phyloP scores from a whole-genome alignment of 169 alveolate species.

The Plasmodium sp. region DNA sequence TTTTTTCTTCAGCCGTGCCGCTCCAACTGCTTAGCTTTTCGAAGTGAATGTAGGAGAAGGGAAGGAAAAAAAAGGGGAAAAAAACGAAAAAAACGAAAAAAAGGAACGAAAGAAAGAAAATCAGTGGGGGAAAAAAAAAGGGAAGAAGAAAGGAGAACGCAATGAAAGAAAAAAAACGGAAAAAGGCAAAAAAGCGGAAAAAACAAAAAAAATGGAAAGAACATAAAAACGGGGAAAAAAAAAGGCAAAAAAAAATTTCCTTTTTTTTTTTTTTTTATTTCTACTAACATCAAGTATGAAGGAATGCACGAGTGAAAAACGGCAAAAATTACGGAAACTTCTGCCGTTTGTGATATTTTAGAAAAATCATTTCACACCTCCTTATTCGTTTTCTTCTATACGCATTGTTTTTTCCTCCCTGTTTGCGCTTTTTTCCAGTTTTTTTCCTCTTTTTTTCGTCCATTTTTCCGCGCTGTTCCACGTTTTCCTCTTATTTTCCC shows the following conservation, averaged over 20 bases:
- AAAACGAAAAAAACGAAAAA: not conserved
- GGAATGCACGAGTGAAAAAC: not conserved
- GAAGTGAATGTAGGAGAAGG: not conserved
- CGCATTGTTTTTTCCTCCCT: not conserved
- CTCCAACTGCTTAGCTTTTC: not conserved
- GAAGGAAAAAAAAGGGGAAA: not conserved
- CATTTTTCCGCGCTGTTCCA: not conserved
- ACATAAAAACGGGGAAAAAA: not conserved
- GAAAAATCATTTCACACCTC: not conserved
- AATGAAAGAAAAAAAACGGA: not conserved
- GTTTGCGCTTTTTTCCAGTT: not conserved
- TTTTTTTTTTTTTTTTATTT: conserved; percentile 1
- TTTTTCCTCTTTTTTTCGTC: not conserved
- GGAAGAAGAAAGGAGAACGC: not conserved
- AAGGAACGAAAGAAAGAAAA: not conserved
- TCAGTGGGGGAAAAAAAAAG: not conserved
- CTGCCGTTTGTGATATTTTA: not conserved
- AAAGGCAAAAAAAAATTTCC: not conserved
- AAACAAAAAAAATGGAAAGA: not conserved
- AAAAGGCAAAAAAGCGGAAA: not conserved
- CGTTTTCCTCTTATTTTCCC: not conserved
- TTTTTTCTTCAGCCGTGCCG: not conserved
- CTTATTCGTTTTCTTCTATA: not conserved
- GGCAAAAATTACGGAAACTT: not conserved
- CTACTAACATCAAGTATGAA: not conserved